phyloP scores from a whole-genome alignment of 257 asterid genomes.

The Nicotiana benthamiana region DNA sequence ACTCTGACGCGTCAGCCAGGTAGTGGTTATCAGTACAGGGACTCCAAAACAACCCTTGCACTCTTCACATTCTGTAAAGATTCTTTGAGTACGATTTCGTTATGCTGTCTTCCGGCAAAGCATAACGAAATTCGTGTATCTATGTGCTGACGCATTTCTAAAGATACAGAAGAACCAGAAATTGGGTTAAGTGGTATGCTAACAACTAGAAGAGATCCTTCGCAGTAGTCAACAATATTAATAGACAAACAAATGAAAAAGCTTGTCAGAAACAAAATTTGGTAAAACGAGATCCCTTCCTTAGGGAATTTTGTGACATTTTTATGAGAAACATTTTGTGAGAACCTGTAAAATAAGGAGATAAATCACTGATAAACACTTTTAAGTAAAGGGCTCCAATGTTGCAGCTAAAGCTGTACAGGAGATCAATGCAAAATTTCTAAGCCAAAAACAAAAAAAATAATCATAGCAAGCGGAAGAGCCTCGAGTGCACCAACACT shows the following conservation, averaged over 20 bases:
- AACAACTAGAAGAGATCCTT: neutral
- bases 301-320: neutral
- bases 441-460: neutral
- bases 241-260: neutral
- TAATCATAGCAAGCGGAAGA: neutral
- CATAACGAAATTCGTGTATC: no score
- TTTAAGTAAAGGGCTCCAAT: neutral
- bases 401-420: neutral
- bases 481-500: neutral
- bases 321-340: neutral
- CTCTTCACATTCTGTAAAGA: neutral
- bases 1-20: neutral
- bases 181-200: neutral
- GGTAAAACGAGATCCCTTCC: no score
- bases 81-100: neutral
- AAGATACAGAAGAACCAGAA: neutral
- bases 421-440: neutral
- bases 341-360: neutral
- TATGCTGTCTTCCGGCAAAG: neutral
- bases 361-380: neutral
- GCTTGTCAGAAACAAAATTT: neutral
- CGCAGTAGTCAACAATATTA: neutral
- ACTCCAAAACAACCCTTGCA: neutral
- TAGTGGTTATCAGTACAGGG: neutral
- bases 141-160: neutral